Base-by-base conservation (phyloP, 2,329 filamentous ascomycete species). In the Paramyrothecium sp. region DNA sequence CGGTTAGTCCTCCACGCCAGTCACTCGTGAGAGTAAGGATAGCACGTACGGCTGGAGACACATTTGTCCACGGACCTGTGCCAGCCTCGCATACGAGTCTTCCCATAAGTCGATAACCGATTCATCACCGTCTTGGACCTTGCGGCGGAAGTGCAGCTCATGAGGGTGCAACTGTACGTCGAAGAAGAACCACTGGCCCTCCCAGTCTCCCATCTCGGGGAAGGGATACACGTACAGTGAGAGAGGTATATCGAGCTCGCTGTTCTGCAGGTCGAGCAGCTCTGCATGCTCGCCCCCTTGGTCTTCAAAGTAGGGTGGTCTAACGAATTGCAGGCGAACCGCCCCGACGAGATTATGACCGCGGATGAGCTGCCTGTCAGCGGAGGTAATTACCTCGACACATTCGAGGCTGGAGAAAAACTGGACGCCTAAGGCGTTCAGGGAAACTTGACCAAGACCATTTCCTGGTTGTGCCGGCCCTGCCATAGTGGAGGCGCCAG, bases 321-420 rank as follows among this genome's bases (percentile, higher is more conserved):
- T n/a, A n/a, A n/a, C n/a, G n/a, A n/a, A n/a, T n/a, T n/a, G n/a
- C n/a, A n/a, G n/a, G n/a, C n/a, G n/a, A n/a, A n/a, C n/a, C n/a
- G n/a, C n/a, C n/a, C n/a, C n/a, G n/a, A n/a, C n/a, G n/a, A n/a
- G n/a, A n/a, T n/a, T n/a, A n/a, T n/a, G n/a, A n/a, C n/a, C n/a
- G n/a, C n/a, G n/a, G 54, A 56, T 56, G 49, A 51, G 49, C 54
- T 52, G 54, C 54, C 54, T 20, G n/a, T 56, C 54, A 17, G 54
- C 44, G 49, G 54, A 55, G 48, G 54, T 49, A 23, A 47, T 41
- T 51, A 55, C 49, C 54, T 55, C 54, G 23, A 55, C 33, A 21
- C 54, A 44, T n/a, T 55, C 46, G 54, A 55, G 54, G 54, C 54
- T 55, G 48, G 54, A 55, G 54, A 55, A 55, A 33, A 55, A 55